Base-by-base conservation (phyloP, 768 basidiomycete species). In the Suillus variegatus region DNA sequence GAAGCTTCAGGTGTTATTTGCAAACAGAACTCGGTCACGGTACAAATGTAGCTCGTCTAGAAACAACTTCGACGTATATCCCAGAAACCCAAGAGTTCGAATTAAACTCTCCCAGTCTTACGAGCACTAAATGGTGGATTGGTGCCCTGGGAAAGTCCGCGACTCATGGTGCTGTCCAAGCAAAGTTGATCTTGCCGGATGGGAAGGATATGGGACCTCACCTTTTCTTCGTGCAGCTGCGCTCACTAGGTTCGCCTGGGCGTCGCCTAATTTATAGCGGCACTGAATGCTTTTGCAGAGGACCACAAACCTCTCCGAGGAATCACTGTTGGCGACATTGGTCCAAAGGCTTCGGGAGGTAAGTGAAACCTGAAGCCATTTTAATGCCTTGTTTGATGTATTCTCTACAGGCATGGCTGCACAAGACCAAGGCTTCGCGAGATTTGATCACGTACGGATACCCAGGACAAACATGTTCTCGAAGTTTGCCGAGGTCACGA, bases 11-110 rank as follows among this genome's bases (percentile, higher is more conserved):
- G 2, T 89, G 88, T 65, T 91, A 91, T 75, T 77, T 91, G 38
- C 90, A 93, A 71, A 93, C 91, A 0, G 91, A 93, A 70, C 86
- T 93, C 6, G 92, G 85, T 0, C 92, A 94, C 65, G 92, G 92
- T 20, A 87, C 87, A 1, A 91, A 91, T 69, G 88, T 94, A 4
- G 75, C 81, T 2, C 75, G 80, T 2, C 79, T 93, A 25, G 92
- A 93, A 73, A 93, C 92, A 0, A 93, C 89, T 0, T 90, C 90
- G 4, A 91, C 88, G 0, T 93, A 87, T 75, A 76, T 89, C n/a
- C 87, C 86, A 0, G 83, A 85, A 38, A 84, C 85, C 0, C 74
- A 82, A 62, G 87, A 91, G 72, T 93, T 93, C 68, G 89, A 91
- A 49, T 86, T 94, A 44, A 82, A 93, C 71, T 90, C 90, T 1